Percentiles rank a stretch among this genome's conserved stretches.
Conservation (phyloP, 2,329 filamentous ascomycete species). For the Xylaria sp. region DNA sequence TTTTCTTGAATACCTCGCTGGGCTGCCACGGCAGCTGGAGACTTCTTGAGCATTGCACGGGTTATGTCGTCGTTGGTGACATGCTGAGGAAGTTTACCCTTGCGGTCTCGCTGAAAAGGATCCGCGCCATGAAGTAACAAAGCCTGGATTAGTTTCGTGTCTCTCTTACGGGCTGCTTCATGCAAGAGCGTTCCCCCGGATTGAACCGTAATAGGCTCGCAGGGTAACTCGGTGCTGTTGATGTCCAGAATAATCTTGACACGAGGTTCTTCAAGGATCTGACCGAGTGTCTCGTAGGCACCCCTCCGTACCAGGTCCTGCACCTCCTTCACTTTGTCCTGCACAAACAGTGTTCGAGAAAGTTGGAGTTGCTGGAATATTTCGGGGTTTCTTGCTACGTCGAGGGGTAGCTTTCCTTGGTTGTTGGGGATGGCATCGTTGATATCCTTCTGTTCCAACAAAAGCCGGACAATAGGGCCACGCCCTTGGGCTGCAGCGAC, state of each 20-base stretch:
- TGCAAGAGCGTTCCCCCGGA: conserved; percentile 92
- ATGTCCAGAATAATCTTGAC: conserved; percentile 91
- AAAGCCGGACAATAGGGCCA: conserved; percentile 80
- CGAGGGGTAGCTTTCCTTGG: conserved; percentile 85
- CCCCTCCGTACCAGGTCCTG: conserved; percentile 79
- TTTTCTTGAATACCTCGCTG: conserved; percentile 97
- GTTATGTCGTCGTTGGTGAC: conserved; percentile 95
- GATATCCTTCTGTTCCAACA: conserved; percentile 84
- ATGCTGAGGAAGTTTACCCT: conserved; percentile 94
- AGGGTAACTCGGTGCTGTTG: conserved; percentile 89
- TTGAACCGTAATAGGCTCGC: conserved; percentile 80
- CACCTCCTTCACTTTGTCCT: conserved; percentile 84
- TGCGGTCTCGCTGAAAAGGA: conserved; percentile 93
- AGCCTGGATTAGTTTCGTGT: conserved; percentile 88
- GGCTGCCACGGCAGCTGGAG: conserved; percentile 91
- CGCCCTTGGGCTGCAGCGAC: conserved; percentile 86
- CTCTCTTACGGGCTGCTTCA: conserved; percentile 89
- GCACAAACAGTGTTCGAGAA: conserved; percentile 87
- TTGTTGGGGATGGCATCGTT: conserved; percentile 90
- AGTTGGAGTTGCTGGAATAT: conserved; percentile 97
- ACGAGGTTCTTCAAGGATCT: conserved; percentile 83
- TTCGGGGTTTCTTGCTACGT: conserved; percentile 89
- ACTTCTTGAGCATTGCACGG: conserved; percentile 88
- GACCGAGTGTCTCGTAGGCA: conserved; percentile 82
- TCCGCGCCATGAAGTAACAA: conserved; percentile 94